Base-by-base conservation (phyloP, 495 filamentous ascomycete genomes). In the Aspergillus ellipticus region DNA sequence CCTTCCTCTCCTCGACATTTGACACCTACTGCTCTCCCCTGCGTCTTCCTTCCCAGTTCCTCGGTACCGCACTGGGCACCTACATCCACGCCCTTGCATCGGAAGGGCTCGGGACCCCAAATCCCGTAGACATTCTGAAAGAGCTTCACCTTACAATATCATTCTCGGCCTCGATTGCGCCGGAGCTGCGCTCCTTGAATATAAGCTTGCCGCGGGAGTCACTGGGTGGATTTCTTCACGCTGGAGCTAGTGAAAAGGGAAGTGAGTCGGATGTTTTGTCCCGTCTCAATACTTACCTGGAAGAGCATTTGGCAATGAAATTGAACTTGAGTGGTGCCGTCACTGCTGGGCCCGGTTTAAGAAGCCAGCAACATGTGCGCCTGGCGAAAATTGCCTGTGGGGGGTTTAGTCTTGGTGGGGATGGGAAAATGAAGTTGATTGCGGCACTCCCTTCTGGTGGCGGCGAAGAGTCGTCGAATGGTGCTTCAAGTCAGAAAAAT, bases 401-500 rank as follows among this genome's bases (percentile, higher is more conserved):
- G 17, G 76, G 73, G 37, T 85, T 84, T 67, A 74, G 80, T 21
- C 21, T 84, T 19, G 79, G 77, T 4, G 65, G 57, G 6, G 82
- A 83, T 8, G 75, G 82, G 10, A 78, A 71, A 53, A 61, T 82
- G 52, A 85, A 85, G 66, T 51, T 84, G 16, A 71, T 77, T 65
- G 68, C 65, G 13, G 17, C 42, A 19, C 24, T 33, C 26, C 13
- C 21, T 16, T 16, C 45, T 48, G 22, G 21, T 22, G 62, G 65
- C 15, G 61, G 35, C 45, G 60, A 64, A 35, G 46, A 58, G 21
- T 56, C 29, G 9, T 61, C 49, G 11, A 62, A 61, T 6, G 50
- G 48, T 4, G 43, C 28, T 13, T 19, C 29, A 39, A 39, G 49
- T 22, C 29, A 17, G 11, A 51, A 37, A 26, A 21, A 54, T 47